Base-by-base conservation (phyloP, 2,329 filamentous ascomycete genomes). In the Cytospora piceicola region DNA sequence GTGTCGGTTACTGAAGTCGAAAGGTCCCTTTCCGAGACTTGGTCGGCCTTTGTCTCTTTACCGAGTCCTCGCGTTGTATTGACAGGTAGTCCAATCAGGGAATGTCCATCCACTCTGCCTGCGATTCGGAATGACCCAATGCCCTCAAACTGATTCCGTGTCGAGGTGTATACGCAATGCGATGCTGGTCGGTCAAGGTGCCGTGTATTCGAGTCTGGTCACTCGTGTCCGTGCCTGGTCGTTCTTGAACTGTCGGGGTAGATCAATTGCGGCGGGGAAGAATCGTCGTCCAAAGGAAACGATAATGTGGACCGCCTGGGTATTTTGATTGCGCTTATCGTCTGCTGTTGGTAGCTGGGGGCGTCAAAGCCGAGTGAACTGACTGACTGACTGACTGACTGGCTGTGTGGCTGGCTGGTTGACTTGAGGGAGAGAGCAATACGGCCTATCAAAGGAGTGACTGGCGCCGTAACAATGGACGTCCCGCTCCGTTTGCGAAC, bases 361-460 rank as follows among this genome's bases (percentile, higher is more conserved):
- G 46, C 46, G 46, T 49, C n/a, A 20, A 49, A 49, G n/a, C 11
- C n/a, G n/a, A 49, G 39, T n/a, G 17, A 17, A 42, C 39, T n/a
- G 39, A 42, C 39, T n/a, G 22, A 49, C 46, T 49, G 46, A 49
- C 46, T 24, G 46, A 24, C 46, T 34, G n/a, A n/a, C n/a, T n/a
- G n/a, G n/a, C n/a, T n/a, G n/a, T n/a, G 32, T 34, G 32, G 32
- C 32, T 42, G 39, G 14, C 39, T 42, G 39, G 42, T 51, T 63
- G 52, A 36, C 22, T 36, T 52, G 34, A 29, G 46, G 20, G 11
- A 55, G 53, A 27, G 30, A 51, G 39, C 29, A 39, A 63, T 63
- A 42, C 53, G 53, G 30, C 12, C 53, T 42, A 55, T 63, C 61
- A 63, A 63, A 63, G 61, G 61, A 63, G 61, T 56, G 61, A 29